These are phyloP conservation scores for Beauveria australis DNA, from an alignment of 2,329 filamentous ascomycete species.

Conservation along the genomic window DNA sequence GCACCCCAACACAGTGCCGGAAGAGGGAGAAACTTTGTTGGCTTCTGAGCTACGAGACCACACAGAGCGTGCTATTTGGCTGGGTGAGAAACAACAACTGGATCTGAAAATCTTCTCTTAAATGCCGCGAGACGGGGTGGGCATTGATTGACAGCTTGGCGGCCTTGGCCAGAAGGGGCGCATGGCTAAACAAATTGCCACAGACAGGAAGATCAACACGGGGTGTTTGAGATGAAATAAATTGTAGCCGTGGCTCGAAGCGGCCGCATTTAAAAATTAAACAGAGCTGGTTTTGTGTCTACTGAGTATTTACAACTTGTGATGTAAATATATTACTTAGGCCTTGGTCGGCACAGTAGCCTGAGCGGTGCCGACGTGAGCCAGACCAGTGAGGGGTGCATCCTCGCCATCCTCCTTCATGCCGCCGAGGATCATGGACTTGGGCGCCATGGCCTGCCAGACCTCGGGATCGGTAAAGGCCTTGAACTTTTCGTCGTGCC, in stretches of 20 bases:
- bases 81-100: slow-evolving; percentile 55
- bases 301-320: not conserved
- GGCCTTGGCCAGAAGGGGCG: not conserved
- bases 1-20: slow-evolving; percentile 69
- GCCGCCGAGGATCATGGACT: slow-evolving; percentile 40
- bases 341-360: slow-evolving; percentile 8
- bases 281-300: no score
- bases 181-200: not conserved
- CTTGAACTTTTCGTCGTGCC: slow-evolving; percentile 48
- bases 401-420: slow-evolving; percentile 35
- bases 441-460: slow-evolving; percentile 38
- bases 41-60: slow-evolving; percentile 46
- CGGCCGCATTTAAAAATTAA: no score
- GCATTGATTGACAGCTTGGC: not conserved
- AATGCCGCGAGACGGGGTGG: not conserved
- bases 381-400: slow-evolving; percentile 9
- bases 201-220: not conserved
- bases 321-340: not conserved
- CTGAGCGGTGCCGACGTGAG: not conserved
- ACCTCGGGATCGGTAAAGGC: slow-evolving; percentile 37
- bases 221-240: no score
- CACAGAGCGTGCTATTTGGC: slow-evolving; percentile 62
- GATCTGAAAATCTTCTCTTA: not conserved
- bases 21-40: slow-evolving; percentile 22
- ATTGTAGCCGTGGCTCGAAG: no score